phyloP scores from a whole-genome alignment of 1,284 basidiomycete genomes.

The Cystobasidium pallidum region DNA sequence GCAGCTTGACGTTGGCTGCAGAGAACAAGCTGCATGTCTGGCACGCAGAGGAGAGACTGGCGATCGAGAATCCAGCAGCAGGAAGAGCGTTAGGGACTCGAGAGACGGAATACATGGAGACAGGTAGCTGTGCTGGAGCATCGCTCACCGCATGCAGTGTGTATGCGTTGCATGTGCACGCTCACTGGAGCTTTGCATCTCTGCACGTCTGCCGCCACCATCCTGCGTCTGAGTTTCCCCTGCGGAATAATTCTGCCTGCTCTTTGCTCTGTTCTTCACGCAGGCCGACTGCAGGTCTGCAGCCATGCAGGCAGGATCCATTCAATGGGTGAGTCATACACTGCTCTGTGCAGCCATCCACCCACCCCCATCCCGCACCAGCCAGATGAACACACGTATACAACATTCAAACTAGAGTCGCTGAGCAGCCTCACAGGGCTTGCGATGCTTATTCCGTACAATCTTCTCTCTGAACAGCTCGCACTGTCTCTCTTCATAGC shows the following conservation, averaged over 20 bases:
- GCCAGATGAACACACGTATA: slow-evolving; percentile 40
- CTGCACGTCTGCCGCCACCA: too few relatives aligned
- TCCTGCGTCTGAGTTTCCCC: not conserved
- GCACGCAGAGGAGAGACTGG: too few relatives aligned
- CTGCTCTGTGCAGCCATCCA: slow-evolving; percentile 4
- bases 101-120: too few relatives aligned
- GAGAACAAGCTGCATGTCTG: too few relatives aligned
- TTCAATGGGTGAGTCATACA: slow-evolving; percentile 12
- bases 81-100: too few relatives aligned
- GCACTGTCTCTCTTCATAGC: not conserved
- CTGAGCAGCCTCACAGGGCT: slow-evolving; percentile 31
- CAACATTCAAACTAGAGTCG: slow-evolving; percentile 44
- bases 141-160: too few relatives aligned
- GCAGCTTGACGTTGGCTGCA: too few relatives aligned
- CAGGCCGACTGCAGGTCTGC: too few relatives aligned
- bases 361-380: slow-evolving; percentile 1
- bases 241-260: not conserved
- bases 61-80: too few relatives aligned
- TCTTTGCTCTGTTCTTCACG: slow-evolving; percentile 8
- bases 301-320: not conserved
- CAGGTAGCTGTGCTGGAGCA: too few relatives aligned
- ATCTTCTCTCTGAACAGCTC: slow-evolving; percentile 44
- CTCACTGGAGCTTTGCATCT: too few relatives aligned
- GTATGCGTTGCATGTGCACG: too few relatives aligned
- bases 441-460: slow-evolving; percentile 32